Base-by-base conservation (phyloP, 2,329 filamentous ascomycete genomes). In the Cordyceps sp. region DNA sequence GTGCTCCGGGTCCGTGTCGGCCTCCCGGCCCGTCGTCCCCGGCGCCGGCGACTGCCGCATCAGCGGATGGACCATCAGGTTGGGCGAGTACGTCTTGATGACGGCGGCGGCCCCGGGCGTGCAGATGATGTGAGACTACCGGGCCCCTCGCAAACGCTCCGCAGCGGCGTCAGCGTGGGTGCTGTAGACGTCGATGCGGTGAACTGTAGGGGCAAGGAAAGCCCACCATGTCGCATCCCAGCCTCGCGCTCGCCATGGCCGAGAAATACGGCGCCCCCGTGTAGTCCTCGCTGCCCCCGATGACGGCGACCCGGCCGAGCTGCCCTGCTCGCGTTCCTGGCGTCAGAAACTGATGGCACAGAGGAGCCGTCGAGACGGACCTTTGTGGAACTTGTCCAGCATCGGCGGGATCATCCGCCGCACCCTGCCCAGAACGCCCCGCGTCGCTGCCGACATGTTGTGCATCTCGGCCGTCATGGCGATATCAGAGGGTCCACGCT, bases 251-350 rank as follows among this genome's bases (percentile, higher is more conserved):
- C 10, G 90, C 90, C 75, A 94, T 94, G 41, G 88, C 86, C 15
- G 88, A 94, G 59, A 98, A 98, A 60, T 93, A 98, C 10, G 90
- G 90, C 36, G 90, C 90, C 24, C 90, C 90, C 2, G 90, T 94
- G 53, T 96, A 98, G 57, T 96, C 88, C 52, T 88, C 77, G 49
- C 84, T 93, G 26, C 90, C 90, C 32, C 90, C 90, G 42, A 98
- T 90, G 36, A 98, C 90, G 32, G 76, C 90, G 33, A 98, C 75
- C 34, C 90, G 73, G 5, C 90, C 90, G 42, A 93, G 67, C 57
- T 96, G 88, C 37, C 90, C 88, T 93, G 44, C 5, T n/a, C n/a
- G 14, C 12, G 26, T 43, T 39, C 30, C 17, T 35, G n/a, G n/a
- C 34, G 29, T n/a, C 26, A 20, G 31, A n/a, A n/a, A n/a, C n/a